Conservation (phyloP, 2,329 filamentous ascomycete genomes). For the Dactylonectria estremocensis region DNA sequence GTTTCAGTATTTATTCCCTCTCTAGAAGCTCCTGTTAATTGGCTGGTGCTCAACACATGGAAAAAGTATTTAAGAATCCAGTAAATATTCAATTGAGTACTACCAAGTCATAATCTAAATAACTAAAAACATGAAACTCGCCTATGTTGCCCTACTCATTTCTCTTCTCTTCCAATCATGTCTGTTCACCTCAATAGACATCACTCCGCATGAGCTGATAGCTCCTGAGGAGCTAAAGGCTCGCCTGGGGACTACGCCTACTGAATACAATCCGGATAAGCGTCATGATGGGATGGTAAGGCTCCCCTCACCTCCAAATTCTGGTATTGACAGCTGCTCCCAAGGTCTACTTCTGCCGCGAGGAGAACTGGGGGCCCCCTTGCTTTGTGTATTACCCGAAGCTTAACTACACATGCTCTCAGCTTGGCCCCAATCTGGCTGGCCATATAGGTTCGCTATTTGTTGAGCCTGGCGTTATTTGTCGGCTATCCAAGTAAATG, state of each 20-base stretch:
- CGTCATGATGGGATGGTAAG: constrained; percentile 40
- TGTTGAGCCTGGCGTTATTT: constrained; percentile 42
- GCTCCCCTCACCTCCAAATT: too few relatives aligned
- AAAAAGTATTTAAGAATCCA: too few relatives aligned
- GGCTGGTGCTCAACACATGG: too few relatives aligned
- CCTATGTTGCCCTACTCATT: constrained; percentile 24
- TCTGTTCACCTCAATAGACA: constrained; percentile 40
- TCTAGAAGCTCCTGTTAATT: too few relatives aligned
- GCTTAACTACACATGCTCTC: constrained; percentile 44
- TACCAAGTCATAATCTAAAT: too few relatives aligned
- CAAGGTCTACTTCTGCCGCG: constrained; percentile 47
- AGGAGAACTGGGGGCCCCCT: constrained; percentile 44
- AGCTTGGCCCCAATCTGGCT: constrained; percentile 37
- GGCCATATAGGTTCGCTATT: constrained; percentile 45
- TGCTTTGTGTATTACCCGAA: constrained; percentile 44
- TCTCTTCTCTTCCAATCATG: constrained; percentile 33
- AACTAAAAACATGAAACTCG: constrained; percentile 35
- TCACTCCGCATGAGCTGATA: constrained; percentile 35
- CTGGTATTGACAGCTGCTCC: constrained; percentile 14
- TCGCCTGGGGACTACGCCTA: constrained; percentile 40
- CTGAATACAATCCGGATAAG: constrained; percentile 30
- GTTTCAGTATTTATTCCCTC: too few relatives aligned
- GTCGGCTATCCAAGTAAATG: constrained; percentile 42
- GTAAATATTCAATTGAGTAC: too few relatives aligned
- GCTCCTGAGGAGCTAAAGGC: constrained; percentile 39